Evolutionary conservation across 2,329 filamentous ascomycete species (phyloP), one percentile per base, ranked within the genome.

Genomic region (Fusarium multiceps): DNA sequence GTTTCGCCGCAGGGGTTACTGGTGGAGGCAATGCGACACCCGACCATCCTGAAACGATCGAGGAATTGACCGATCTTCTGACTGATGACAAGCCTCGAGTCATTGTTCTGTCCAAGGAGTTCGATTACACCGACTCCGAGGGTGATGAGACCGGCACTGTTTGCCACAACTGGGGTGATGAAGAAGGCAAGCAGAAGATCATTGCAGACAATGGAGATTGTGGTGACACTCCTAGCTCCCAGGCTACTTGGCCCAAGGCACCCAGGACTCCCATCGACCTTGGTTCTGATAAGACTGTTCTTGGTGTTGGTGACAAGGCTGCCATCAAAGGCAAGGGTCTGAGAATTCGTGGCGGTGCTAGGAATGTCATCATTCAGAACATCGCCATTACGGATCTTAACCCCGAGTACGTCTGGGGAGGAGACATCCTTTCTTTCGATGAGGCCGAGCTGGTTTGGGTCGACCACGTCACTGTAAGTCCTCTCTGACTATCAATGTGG

Each of bases 41-140:
- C n/a, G 86, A 85, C 12, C 85, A 87, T 68, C 88, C 87, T 9
- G 79, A 75, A 16, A 85, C 82, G 46, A 88, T 77, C 43, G 82
- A 79, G 28, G 81, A 91, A 83, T 83, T 46, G 20, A 46, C 51
- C 21, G 18, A 45, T 7, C 21, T 46, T 10, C 51, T 55, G 16
- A 46, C 21, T 14, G 51, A 55, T 18, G 12, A 32, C 28, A 25
- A 32, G 11, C 40, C 51, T 10, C 27, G 51, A 9, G 41, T 55
- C 6, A 55, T 55, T 20, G 41, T 55, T 7, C 9, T 55, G 12
- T 45, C 41, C 8, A 45, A 46, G 18, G 41, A 45, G 12, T 55
- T 46, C 5, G 51, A 55, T n/a, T 55, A 46, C 41, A 55, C 51
- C 9, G 27, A 46, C 13, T 34, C 51, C 14, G 51, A 55, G 18